Base-by-base conservation (phyloP, 192 early-diverging fungal species). In the Chytriomyces sp. region DNA sequence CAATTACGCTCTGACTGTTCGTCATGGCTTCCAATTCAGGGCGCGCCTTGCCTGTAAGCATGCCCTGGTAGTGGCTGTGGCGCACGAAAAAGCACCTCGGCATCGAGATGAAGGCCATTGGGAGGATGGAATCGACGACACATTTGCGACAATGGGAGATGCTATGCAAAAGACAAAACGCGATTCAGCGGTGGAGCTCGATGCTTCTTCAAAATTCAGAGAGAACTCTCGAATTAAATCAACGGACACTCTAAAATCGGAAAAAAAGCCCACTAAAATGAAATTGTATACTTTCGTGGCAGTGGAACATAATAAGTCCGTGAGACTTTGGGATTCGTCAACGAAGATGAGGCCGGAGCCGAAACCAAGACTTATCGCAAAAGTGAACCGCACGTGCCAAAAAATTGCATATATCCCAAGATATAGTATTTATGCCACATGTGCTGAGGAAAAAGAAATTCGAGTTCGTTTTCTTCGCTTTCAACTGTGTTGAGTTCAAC, bases 301-400 rank as follows among this genome's bases (percentile, higher is more conserved):
- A 8, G 54, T 81, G 19, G 84, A 85, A 62, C 59, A 67, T 19
- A 75, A 71, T 7, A 33, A 71, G 3, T 41, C 56, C 12, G 52
- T 81, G 4, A 73, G 49, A 25, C 61, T 77, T 6, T 85, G 81
- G 81, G 84, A 85, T 60, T 52, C 78, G 41, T 40, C 55, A 25
- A 32, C 44, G 44, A 14, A 49, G 44, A n/a, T 70, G n/a, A 26
- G 19, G 5, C 19, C 62, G 10, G 19, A 28, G 5, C 6, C 38
- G 39, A 71, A 75, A 28, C 68, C 71, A n/a, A 39, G 68, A 28
- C 30, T n/a, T 6, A 54, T 38, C 12, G 59, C 73, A 52, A 59
- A 64, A 39, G 38, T 82, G 10, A 8, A 52, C 14, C 55, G 57
- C n/a, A 68, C 55, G 17, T 31, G 82, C 3, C 41, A 54, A 7